phyloP scores from a whole-genome alignment of 345 rosid species.

The Schrenkiella parvula region DNA sequence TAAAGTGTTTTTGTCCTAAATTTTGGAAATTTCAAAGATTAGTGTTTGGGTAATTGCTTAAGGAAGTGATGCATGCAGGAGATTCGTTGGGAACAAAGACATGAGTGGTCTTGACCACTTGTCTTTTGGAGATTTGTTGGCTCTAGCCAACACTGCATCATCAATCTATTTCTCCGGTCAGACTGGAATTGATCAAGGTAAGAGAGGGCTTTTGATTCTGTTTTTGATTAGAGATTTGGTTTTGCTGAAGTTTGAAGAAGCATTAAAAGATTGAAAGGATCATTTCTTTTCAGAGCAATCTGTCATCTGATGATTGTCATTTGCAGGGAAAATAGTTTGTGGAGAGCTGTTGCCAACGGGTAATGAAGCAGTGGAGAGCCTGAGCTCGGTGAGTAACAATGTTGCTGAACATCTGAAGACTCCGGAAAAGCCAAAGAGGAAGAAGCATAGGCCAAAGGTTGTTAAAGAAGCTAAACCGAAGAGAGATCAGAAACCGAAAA shows the following conservation, averaged over 20 bases:
- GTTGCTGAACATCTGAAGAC: constrained; percentile 44
- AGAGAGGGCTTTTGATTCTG: not conserved
- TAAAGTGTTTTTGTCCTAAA: constrained; percentile 2
- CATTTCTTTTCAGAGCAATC: not conserved
- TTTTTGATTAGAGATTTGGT: not conserved
- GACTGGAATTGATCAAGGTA: not conserved
- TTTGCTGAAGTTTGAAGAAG: not conserved
- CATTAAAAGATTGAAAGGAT: not conserved
- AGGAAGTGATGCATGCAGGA: constrained; percentile 23
- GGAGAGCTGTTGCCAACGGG: constrained; percentile 24
- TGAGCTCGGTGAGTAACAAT: constrained; percentile 27
- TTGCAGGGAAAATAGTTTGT: not conserved
- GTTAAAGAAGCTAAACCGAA: constrained; percentile 51
- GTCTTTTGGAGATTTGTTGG: constrained; percentile 47
- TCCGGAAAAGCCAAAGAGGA: constrained; percentile 70
- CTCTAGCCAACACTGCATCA: constrained; percentile 50
- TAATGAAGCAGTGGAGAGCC: constrained; percentile 1
- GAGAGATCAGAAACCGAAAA: constrained; percentile 10
- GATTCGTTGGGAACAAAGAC: constrained; percentile 12
- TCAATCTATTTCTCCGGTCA: constrained; percentile 2
- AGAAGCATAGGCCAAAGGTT: constrained; percentile 85
- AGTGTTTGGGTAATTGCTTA: not conserved
- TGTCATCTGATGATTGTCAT: not conserved
- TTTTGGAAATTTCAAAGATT: not conserved
- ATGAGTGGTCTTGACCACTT: constrained; percentile 25